Evolutionary conservation across 2,329 filamentous ascomycete species (phyloP), one percentile per base, ranked within the genome.

Genomic region (Aureobasidium sp.): DNA sequence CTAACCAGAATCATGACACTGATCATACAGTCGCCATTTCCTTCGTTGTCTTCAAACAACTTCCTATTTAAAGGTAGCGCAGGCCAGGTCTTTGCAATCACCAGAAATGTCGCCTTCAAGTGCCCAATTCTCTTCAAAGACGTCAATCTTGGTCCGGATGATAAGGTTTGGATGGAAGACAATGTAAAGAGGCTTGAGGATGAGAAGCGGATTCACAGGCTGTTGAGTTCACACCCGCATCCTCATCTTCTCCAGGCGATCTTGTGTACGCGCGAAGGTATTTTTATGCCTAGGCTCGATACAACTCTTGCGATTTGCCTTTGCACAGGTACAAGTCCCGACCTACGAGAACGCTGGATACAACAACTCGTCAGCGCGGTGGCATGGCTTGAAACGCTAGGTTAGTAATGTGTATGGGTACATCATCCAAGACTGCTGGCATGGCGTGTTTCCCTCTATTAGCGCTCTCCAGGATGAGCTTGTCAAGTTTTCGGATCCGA

Each of bases 381-480:
- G 24, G 54, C 54, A 11, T 58, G 54, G 54, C 54, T 58, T 3
- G 54, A 58, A 27, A 39, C 9, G 31, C 19, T 58, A 37, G 54
- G 54, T 45, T 37, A 37, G 14, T 14, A 27, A 57, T 8, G 9
- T 33, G 11, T 57, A 57, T 24, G 53, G 53, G 11, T 2, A 27
- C 22, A 45, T 57, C n/a, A 57, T 57, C 17, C 5, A 57, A 35
- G 27, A 12, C 27, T 57, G 53, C 27, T 57, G 53, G 53, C 15
- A 35, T 22, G 53, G 53, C 27, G 39, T 14, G 19, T 57, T 45
- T 12, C 27, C 39, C 9, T 57, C 53, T 15, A 45, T 57, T 17
- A 17, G 27, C 14, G 39, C 27, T 45, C 24, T 57, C 2, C 15
- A 57, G 27, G 35, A 27, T 11, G 40, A 45, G 6, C 22, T 45